These are phyloP conservation scores for Pseudocercospora vitis DNA, from an alignment of 2,329 filamentous ascomycete species.

Conservation along the genomic window DNA sequence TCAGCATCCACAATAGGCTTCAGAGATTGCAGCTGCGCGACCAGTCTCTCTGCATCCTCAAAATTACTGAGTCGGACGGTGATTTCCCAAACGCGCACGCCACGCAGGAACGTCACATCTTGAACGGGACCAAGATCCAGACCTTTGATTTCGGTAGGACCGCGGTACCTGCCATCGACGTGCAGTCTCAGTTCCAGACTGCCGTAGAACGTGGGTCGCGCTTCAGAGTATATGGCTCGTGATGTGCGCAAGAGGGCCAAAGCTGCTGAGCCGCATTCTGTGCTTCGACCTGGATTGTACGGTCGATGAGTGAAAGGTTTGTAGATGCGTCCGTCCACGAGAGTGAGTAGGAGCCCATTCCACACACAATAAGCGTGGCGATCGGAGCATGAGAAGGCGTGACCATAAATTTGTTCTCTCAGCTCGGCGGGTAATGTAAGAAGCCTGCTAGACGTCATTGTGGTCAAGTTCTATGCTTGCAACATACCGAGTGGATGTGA, in stretches of 20 bases:
- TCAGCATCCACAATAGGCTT: conserved; percentile 3
- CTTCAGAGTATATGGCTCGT: conserved; percentile 47
- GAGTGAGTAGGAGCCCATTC: conserved; percentile 21
- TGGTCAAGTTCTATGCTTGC: too few species aligned
- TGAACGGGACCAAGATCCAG: conserved; percentile 19
- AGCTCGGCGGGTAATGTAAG: conserved; percentile 34
- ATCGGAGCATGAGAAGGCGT: conserved; percentile 26
- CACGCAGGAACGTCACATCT: conserved; percentile 9
- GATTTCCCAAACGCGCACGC: conserved; percentile 19
- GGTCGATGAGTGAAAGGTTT: conserved; percentile 39
- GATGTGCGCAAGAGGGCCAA: conserved; percentile 42
- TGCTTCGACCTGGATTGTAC: conserved; percentile 14
- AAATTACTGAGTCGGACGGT: conserved; percentile 17
- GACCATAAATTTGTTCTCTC: conserved; percentile 35
- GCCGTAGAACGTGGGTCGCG: conserved; percentile 45
- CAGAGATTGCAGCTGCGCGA: conserved; percentile 18
- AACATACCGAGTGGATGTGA: too few species aligned
- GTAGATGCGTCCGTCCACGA: conserved; percentile 28
- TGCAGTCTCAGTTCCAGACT: conserved; percentile 17
- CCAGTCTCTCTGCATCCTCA: conserved; percentile 18
- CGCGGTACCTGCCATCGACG: conserved; percentile 21
- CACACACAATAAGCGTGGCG: conserved; percentile 23
- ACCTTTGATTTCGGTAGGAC: conserved; percentile 18
- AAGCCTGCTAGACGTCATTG: conserved; percentile 10
- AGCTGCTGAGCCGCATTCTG: conserved; percentile 22